phyloP scores from a whole-genome alignment of 83 land plant genomes.

The Picea engelmannii region DNA sequence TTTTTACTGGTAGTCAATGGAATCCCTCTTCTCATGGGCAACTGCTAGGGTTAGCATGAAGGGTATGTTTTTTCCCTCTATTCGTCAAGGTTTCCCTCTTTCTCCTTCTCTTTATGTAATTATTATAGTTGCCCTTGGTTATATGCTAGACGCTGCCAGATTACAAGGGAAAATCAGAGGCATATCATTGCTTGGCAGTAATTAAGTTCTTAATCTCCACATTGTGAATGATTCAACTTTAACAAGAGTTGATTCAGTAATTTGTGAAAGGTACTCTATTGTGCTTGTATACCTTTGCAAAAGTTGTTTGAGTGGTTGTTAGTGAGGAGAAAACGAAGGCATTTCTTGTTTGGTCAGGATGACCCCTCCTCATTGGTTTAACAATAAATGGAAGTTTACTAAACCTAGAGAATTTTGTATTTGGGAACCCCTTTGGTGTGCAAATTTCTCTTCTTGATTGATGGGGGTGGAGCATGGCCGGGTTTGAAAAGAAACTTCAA shows the following conservation, averaged over 20 bases:
- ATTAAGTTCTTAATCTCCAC: background rate
- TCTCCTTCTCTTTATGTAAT: background rate
- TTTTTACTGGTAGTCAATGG: too few relatives aligned
- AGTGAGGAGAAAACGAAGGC: too few relatives aligned
- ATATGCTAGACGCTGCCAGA: background rate
- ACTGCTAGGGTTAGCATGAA: background rate
- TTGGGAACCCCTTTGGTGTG: background rate
- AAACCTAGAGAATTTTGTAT: background rate
- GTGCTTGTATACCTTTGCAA: too few relatives aligned
- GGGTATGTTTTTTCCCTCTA: background rate
- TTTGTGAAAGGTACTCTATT: background rate
- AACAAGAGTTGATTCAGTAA: background rate
- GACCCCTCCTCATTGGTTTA: background rate
- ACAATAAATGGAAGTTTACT: background rate
- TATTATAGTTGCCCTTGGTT: background rate
- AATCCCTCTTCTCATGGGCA: too few relatives aligned
- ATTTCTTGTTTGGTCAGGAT: background rate
- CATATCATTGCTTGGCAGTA: background rate
- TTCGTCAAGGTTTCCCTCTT: background rate
- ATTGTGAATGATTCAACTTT: background rate
- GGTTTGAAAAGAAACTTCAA: background rate
- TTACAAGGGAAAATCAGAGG: background rate
- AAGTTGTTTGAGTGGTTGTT: too few relatives aligned
- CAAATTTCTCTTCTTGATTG: background rate
- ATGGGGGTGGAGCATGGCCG: background rate